Evolutionary conservation across 306 rosid genomes (phyloP), one percentile per base, ranked within the genome.

Genomic region (Pyrus pyrifolia): DNA sequence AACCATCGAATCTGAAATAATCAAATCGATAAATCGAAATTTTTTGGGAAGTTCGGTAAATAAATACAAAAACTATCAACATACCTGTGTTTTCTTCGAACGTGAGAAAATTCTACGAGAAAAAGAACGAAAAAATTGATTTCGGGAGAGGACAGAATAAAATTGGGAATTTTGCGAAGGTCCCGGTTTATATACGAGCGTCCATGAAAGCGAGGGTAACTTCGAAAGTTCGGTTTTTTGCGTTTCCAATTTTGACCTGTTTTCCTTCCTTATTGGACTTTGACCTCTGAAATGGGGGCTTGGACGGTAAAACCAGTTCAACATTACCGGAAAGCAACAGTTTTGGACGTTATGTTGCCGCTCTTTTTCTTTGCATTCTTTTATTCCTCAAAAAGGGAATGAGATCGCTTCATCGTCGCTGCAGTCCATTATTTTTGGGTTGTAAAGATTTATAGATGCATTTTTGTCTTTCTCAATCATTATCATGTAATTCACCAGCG

Each of bases 391-490:
- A 31, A 31, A 31, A 31, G 33, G 1, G 33, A 0, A 33, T 33
- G 1, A 33, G 1, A 33, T 5, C 8, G 0, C 7, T 33, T 0
- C 27, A 25, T 33, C 7, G 0, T 6, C 8, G 6, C 2, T 2
- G 42, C 2, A 38, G 2, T 35, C 0, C 0, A 35, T 35, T 35
- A 35, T 35, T 35, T 35, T 35, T 9, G 2, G 8, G 0, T 33
- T 0, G 8, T 5, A 33, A 33, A 6, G 1, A 33, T 0, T 35
- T 0, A 6, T 0, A 35, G 0, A 1, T 0, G 0, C 0, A 35
- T 35, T 35, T 35, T 5, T 5, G 0, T 35, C 0, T 35, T 0
- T 8, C 35, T 0, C 4, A 31, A 1, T 35, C 2, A 35, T 2
- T 35, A 35, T 35, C 9, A 35, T 35, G 2, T 35, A 35, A 35